Conservation (phyloP, 2,329 filamentous ascomycete genomes). For the Botrytis tulipae region DNA sequence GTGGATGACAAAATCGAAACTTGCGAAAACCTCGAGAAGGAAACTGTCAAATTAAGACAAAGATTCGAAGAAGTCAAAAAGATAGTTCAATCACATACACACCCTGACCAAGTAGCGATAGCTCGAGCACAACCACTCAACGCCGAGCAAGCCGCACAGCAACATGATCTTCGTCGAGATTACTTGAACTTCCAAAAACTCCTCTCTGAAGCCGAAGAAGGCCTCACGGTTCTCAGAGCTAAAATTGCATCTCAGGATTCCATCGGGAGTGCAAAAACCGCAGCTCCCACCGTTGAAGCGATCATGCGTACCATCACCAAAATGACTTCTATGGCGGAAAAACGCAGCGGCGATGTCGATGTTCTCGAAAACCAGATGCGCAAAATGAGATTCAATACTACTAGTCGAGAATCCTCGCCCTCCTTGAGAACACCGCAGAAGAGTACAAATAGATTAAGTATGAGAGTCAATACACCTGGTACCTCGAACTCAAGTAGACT, state of each 20-base stretch:
- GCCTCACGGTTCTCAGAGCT: constrained; percentile 73
- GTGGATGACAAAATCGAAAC: constrained; percentile 66
- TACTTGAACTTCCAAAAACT: constrained; percentile 72
- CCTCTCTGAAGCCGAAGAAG: constrained; percentile 77
- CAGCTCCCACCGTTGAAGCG: constrained; percentile 78
- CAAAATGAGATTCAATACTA: constrained; percentile 56
- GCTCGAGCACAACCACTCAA: constrained; percentile 72
- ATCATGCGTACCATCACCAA: constrained; percentile 88
- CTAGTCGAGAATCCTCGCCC: constrained; percentile 47
- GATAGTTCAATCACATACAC: constrained; percentile 66
- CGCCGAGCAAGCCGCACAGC: constrained; percentile 78
- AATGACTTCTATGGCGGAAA: constrained; percentile 90
- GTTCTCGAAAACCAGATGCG: constrained; percentile 85
- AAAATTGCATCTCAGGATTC: constrained; percentile 62
- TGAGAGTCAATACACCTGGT: constrained; percentile 27
- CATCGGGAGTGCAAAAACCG: constrained; percentile 49
- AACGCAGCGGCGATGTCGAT: constrained; percentile 86
- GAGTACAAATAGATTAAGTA: constrained; percentile 28
- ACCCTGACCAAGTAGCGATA: constrained; percentile 64
- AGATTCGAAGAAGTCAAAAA: constrained; percentile 78
- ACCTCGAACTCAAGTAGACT: constrained; percentile 33
- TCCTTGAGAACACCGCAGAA: constrained; percentile 41
- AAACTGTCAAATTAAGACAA: constrained; percentile 68
- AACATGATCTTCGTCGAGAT: constrained; percentile 77
- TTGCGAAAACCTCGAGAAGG: constrained; percentile 65